Evolutionary conservation across 495 filamentous ascomycete species (phyloP).

Genomic region (Zalerion maritima): DNA sequence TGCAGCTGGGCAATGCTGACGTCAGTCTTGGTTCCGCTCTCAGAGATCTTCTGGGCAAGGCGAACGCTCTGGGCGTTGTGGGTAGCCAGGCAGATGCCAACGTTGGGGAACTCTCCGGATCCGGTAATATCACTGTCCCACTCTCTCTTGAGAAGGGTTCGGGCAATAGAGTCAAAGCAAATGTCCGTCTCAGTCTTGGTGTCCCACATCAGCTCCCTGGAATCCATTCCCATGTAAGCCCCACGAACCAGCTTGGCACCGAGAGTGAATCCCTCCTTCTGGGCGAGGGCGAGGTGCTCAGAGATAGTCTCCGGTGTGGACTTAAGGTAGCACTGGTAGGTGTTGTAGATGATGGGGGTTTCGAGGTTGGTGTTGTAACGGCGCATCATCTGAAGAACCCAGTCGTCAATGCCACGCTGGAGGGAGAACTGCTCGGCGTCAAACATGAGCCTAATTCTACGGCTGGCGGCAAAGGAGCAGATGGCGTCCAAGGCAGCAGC

Average conservation of each 20-base stretch:
- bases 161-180: constrained; percentile 24
- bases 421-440: constrained; percentile 79
- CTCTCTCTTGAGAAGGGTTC: constrained; percentile 22
- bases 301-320: constrained; percentile 49
- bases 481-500: constrained; percentile 55
- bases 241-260: constrained; percentile 89
- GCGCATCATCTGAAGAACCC: constrained; percentile 67
- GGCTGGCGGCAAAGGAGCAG: constrained; percentile 58
- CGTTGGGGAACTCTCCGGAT: constrained; percentile 39
- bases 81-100: constrained; percentile 69
- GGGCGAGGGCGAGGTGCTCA: constrained; percentile 49
- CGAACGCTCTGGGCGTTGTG: constrained; percentile 77
- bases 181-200: constrained; percentile 64
- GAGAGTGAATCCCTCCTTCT: constrained; percentile 55
- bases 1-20: constrained; percentile 81
- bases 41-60: constrained; percentile 41
- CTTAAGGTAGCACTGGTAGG: constrained; percentile 70
- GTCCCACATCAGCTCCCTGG: constrained; percentile 60
- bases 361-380: constrained; percentile 51
- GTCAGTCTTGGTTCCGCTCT: constrained; percentile 35
- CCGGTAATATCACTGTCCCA: constrained; percentile 35
- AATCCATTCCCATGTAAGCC: constrained; percentile 74
- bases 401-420: constrained; percentile 72
- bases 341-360: constrained; percentile 47
- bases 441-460: constrained; percentile 63